phyloP scores from a whole-genome alignment of 176 grass and related monocot species.

The Hsuehochloa calcarea region DNA sequence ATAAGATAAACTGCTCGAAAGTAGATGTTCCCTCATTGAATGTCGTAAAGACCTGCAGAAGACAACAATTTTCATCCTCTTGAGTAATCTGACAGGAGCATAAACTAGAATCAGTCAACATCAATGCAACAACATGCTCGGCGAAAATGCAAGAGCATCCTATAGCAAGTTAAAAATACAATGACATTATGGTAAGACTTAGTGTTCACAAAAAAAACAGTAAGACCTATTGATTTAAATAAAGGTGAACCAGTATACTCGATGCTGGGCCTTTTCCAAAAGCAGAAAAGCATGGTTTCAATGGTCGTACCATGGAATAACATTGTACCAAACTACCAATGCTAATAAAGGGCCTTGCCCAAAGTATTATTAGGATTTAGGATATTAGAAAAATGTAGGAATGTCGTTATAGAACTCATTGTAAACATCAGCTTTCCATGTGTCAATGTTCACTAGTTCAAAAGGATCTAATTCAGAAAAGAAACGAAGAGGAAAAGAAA shows the following conservation, averaged over 20 bases:
- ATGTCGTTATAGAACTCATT: neutral
- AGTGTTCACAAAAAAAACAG: neutral
- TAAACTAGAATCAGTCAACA: constrained; percentile 31
- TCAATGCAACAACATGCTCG: neutral
- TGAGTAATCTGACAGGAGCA: constrained; percentile 15
- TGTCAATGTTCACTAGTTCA: constrained; percentile 16
- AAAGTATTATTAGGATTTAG: neutral
- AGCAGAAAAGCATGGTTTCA: constrained; percentile 8
- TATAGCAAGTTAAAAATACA: constrained; percentile 13
- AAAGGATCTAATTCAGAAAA: neutral
- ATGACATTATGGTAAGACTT: neutral
- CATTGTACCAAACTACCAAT: constrained; percentile 10
- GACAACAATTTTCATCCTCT: constrained; percentile 35
- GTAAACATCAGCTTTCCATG: neutral
- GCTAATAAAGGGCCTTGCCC: neutral
- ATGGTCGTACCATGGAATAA: neutral
- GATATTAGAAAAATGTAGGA: neutral
- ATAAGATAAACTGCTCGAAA: constrained; percentile 84
- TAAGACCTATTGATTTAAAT: neutral
- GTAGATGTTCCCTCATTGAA: constrained; percentile 72
- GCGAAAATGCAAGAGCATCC: constrained; percentile 19
- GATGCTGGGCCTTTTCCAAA: constrained; percentile 2
- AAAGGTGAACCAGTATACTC: constrained; percentile 14
- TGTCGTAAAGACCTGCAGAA: constrained; percentile 61
- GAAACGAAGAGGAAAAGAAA: constrained; percentile 1